Evolutionary conservation across 306 rosid species (phyloP).

Genomic region (Begonia masoniana): DNA sequence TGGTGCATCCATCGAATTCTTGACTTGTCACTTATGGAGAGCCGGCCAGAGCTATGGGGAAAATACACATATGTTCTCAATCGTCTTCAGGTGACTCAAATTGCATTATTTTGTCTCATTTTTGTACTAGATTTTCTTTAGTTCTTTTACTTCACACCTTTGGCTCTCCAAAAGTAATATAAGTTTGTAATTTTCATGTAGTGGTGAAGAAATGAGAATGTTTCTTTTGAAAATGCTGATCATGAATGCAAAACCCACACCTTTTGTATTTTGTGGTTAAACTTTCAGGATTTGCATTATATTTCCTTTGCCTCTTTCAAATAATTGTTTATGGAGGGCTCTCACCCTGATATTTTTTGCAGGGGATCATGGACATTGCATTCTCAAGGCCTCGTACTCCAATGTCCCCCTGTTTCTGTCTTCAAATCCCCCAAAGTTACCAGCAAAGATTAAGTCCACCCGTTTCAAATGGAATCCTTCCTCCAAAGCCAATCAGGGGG

Average conservation of each 20-base stretch:
- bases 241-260: too few relatives aligned
- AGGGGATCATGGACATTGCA: conserved; percentile 77
- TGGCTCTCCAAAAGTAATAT: too few relatives aligned
- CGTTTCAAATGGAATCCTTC: conserved; percentile 63
- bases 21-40: conserved; percentile 82
- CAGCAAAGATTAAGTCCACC: conserved; percentile 63
- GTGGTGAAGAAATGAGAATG: too few relatives aligned
- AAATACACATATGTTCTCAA: conserved; percentile 86
- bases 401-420: conserved; percentile 79
- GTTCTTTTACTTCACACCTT: too few relatives aligned
- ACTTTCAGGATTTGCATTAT: not conserved
- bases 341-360: conserved; percentile 8
- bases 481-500: conserved; percentile 76
- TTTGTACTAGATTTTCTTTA: too few relatives aligned
- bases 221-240: too few relatives aligned
- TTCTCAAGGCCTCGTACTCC: conserved; percentile 71
- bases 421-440: conserved; percentile 41
- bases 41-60: conserved; percentile 99
- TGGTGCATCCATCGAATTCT: conserved; percentile 97
- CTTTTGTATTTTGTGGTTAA: too few relatives aligned
- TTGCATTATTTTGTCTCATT: too few relatives aligned
- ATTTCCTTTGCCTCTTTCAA: not conserved
- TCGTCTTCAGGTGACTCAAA: conserved; percentile 67
- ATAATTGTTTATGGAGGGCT: not conserved
- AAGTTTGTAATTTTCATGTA: too few relatives aligned